Base-by-base conservation (phyloP, 129 eudicot species). In the Tanacetum coccineum region DNA sequence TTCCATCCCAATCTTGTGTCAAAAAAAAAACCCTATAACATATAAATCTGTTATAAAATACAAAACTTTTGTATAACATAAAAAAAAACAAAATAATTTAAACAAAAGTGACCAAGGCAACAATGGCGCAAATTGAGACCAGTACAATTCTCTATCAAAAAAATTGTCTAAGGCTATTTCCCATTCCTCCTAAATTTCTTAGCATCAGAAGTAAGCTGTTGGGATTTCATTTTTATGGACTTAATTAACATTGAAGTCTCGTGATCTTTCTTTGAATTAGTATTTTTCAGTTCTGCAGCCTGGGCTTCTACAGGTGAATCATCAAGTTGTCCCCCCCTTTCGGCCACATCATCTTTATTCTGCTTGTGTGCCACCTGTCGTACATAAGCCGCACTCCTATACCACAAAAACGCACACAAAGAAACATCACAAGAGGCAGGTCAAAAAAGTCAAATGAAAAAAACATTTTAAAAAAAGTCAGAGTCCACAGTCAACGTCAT, bases 311-410 rank as follows among this genome's bases (percentile, higher is more conserved):
- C 10, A 22, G 12, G 75, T 10, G 61, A 14, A 13, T 13, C 60
- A 1, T 47, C 64, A 26, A 56, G 62, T 57, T 7, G 70, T 11
- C 17, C 50, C 57, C 18, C 63, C 66, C 50, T 72, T 53, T 50
- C 67, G 8, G 48, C 84, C 14, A 12, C 30, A 25, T 79, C 85
- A 62, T 70, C 86, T 59, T 67, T 73, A 13, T 53, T 74, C 46
- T 85, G 78, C 74, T 87, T 84, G 64, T 84, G 76, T 18, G 87
- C 81, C 17, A 86, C 64, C 68, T 89, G 95, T 28, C 95, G 78
- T 63, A 75, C 87, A 74, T 86, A 89, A 73, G 90, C 57, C 49
- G 96, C 99, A 59, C 99, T 93, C 93, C 99, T 93, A 90, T 72
- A 70, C 47, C 25, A 78, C 42, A 30, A 50, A 71, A 17, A 74